These are phyloP conservation scores for Aspergillus coremiiformis DNA, from an alignment of 495 filamentous ascomycete genomes.

Conservation along the genomic window DNA sequence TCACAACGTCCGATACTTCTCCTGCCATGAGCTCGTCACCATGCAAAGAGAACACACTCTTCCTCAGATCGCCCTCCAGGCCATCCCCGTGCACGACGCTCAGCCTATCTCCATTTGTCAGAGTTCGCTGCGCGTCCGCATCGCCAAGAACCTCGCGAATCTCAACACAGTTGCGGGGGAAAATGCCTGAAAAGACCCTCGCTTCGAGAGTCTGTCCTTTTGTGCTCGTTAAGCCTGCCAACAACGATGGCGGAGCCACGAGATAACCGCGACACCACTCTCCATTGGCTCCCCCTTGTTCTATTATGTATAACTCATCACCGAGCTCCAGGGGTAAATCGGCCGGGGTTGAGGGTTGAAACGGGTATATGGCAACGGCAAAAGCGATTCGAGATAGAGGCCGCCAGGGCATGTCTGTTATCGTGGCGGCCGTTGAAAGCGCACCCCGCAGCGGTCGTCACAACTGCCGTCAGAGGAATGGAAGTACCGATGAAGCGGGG, in stretches of 20 bases:
- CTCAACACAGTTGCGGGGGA: constrained; percentile 88
- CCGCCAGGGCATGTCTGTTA: constrained; percentile 79
- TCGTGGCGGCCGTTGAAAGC: constrained; percentile 15
- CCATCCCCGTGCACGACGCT: constrained; percentile 20
- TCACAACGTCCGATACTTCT: constrained; percentile 33
- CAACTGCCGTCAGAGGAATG: constrained; percentile 14
- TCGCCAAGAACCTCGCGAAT: constrained; percentile 69
- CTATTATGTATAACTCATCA: constrained; percentile 97
- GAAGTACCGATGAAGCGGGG: constrained; percentile 6
- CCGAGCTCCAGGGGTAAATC: constrained; percentile 96
- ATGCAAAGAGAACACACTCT: constrained; percentile 25
- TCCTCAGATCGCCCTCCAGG: constrained; percentile 15
- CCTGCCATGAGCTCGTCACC: constrained; percentile 20
- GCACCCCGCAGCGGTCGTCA: constrained; percentile 18
- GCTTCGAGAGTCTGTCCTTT: constrained; percentile 93
- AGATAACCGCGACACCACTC: constrained; percentile 95
- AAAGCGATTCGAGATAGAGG: constrained; percentile 96
- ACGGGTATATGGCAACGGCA: constrained; percentile 90
- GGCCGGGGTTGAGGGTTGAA: constrained; percentile 73
- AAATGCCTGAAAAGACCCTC: constrained; percentile 93
- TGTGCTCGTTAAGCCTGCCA: constrained; percentile 83
- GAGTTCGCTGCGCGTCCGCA: constrained; percentile 30
- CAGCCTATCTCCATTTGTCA: constrained; percentile 29
- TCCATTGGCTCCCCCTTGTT: constrained; percentile 77
- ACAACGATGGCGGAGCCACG: constrained; percentile 83